Conservation (phyloP, 129 eudicot genomes). For the Helianthus tuberosus region DNA sequence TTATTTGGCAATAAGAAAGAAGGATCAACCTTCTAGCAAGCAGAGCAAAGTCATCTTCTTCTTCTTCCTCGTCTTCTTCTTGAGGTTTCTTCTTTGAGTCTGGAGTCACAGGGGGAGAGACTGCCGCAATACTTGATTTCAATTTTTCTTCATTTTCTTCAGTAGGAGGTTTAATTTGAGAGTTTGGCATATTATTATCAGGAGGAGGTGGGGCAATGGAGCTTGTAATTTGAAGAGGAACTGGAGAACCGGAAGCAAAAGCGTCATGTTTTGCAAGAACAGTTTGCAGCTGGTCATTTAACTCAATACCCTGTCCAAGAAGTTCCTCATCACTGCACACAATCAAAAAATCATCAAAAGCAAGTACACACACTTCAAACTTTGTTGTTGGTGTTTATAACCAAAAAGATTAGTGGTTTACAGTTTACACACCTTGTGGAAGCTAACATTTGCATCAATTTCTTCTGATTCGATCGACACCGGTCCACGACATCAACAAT, state of each 20-base stretch:
- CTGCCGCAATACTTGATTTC: constrained; percentile 32
- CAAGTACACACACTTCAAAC: neutral
- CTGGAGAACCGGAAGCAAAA: constrained; percentile 85
- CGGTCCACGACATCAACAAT: constrained; percentile 84
- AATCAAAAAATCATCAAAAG: constrained; percentile 12
- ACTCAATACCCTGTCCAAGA: constrained; percentile 77
- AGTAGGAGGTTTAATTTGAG: constrained; percentile 36
- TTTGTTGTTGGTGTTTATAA: neutral
- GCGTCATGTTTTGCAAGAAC: constrained; percentile 85
- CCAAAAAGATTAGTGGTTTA: neutral
- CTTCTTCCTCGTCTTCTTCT: constrained; percentile 55
- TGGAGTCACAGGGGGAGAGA: constrained; percentile 32
- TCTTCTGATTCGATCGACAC: constrained; percentile 88
- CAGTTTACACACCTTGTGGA: constrained; percentile 56
- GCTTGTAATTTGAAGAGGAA: constrained; percentile 48
- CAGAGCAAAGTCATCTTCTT: constrained; percentile 86
- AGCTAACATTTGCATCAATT: constrained; percentile 75
- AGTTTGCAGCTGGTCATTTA: constrained; percentile 64
- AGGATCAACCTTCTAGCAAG: constrained; percentile 73
- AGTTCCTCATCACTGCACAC: constrained; percentile 82
- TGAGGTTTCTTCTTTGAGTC: constrained; percentile 30
- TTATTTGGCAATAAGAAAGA: neutral
- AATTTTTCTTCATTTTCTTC: constrained; percentile 34
- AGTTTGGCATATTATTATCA: constrained; percentile 5
- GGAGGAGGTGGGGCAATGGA: constrained; percentile 16